A percentile compares a stretch with the other conserved stretches of the same genome.
Conservation (phyloP, 305 asterid species). For the Withania somnifera region DNA sequence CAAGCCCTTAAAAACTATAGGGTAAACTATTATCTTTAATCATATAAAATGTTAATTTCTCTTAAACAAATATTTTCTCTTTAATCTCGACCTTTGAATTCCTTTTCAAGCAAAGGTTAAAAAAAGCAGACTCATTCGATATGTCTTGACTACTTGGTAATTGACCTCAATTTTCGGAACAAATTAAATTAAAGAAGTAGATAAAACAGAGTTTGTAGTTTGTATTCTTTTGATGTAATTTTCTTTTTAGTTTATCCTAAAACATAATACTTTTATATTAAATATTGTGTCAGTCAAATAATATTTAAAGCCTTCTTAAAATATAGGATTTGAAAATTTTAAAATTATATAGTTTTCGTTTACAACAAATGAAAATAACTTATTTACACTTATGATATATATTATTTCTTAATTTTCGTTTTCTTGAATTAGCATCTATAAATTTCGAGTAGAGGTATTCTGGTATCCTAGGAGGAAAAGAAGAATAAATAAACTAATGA, state of each 20-base stretch:
- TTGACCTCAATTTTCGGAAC: conserved; percentile 26
- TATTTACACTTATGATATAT: too few relatives aligned
- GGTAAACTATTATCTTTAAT: too few relatives aligned
- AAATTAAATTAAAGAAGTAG: neutral
- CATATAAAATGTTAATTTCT: too few relatives aligned
- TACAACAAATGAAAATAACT: neutral
- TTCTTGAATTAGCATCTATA: neutral
- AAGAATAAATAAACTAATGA: conserved; percentile 5
- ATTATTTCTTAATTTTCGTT: too few relatives aligned
- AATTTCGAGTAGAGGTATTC: too few relatives aligned
- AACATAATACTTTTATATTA: too few relatives aligned
- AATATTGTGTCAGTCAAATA: neutral
- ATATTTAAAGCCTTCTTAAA: neutral
- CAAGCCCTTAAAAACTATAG: too few relatives aligned
- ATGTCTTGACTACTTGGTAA: conserved; percentile 1
- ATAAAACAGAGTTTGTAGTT: neutral
- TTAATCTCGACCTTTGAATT: neutral
- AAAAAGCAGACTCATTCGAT: conserved; percentile 8
- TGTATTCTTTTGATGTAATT: too few relatives aligned
- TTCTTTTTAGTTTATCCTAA: too few relatives aligned
- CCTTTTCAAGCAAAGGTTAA: conserved; percentile 6
- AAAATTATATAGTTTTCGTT: neutral
- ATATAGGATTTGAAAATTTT: neutral
- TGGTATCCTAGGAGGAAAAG: conserved; percentile 22
- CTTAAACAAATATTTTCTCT: too few relatives aligned